A percentile compares a stretch with the other conserved stretches of the same genome.
Evolutionary conservation across 768 basidiomycete genomes (phyloP).

Genomic region (Pulveroboletus sp.): DNA sequence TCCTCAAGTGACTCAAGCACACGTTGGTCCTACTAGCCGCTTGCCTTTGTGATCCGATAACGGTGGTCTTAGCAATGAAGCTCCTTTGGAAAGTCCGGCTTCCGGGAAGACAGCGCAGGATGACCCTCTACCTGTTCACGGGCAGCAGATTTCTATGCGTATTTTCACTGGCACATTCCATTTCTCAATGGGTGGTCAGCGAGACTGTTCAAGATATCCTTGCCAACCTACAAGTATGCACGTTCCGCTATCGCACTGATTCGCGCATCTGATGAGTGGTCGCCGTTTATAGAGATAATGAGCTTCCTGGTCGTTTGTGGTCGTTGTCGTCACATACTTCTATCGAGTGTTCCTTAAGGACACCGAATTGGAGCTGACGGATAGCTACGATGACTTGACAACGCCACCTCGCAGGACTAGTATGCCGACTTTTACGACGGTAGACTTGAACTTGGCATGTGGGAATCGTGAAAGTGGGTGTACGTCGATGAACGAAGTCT

Average conservation of each 20-base stretch:
- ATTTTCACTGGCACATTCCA: background rate
- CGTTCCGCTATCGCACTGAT: background rate
- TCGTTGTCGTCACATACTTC: background rate
- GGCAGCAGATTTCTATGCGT: constrained; percentile 7
- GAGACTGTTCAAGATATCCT: background rate
- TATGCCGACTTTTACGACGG: constrained; percentile 3
- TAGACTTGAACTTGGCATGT: constrained; percentile 1
- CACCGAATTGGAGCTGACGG: background rate
- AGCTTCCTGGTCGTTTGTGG: background rate
- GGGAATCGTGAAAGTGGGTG: too few species aligned
- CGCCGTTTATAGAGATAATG: background rate
- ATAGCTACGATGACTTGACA: constrained; percentile 11
- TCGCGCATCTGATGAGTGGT: background rate
- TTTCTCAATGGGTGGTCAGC: background rate
- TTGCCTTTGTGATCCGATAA: constrained; percentile 7
- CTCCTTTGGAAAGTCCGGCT: constrained; percentile 17
- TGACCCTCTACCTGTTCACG: constrained; percentile 16
- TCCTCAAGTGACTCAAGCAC: too few species aligned
- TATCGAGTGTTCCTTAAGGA: background rate
- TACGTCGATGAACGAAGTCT: too few species aligned
- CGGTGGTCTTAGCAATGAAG: constrained; percentile 4
- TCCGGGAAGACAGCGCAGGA: constrained; percentile 12
- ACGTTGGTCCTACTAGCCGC: too few species aligned
- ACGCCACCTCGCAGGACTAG: background rate
- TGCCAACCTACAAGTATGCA: background rate